These are phyloP conservation scores for Plectranthus barbatus DNA, from an alignment of 257 asterid species.

Conservation along the genomic window DNA sequence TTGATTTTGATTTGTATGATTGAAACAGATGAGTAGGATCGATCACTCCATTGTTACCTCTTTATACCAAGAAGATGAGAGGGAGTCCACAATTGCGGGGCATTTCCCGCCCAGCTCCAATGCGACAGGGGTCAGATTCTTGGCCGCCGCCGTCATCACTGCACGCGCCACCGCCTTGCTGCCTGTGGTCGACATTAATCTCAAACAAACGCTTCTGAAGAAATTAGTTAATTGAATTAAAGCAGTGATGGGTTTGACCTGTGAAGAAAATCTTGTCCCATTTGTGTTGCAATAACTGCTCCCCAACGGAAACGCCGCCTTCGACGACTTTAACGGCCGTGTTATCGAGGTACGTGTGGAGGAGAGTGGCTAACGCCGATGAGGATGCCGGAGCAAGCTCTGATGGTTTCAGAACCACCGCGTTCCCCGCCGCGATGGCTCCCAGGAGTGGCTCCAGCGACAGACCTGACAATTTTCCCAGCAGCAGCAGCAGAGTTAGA, in stretches of 20 bases:
- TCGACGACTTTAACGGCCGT: conserved; percentile 55
- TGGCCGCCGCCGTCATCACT: conserved; percentile 66
- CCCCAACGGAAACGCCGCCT: conserved; percentile 53
- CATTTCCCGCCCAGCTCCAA: conserved; percentile 86
- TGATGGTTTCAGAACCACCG: conserved; percentile 62
- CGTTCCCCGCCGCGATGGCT: conserved; percentile 81
- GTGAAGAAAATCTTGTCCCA: conserved; percentile 92
- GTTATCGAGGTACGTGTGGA: conserved; percentile 42
- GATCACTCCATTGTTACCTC: no score
- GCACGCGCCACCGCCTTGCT: conserved; percentile 44
- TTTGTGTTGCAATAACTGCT: conserved; percentile 45
- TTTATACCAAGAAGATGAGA: conserved; percentile 48
- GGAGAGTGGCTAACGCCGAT: conserved; percentile 33
- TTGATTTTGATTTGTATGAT: no score
- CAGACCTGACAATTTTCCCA: conserved; percentile 30
- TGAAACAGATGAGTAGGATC: no score
- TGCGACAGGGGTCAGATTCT: conserved; percentile 60
- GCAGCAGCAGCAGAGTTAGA: neutral
- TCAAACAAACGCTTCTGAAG: no score
- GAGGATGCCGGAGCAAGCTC: conserved; percentile 71
- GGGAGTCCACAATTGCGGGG: conserved; percentile 67
- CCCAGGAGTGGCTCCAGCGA: conserved; percentile 73
- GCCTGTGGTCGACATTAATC: no score
- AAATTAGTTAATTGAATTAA: no score
- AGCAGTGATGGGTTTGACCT: conserved; percentile 25